phyloP scores from a whole-genome alignment of 495 filamentous ascomycete species.

The Trichoderma reesei region DNA sequence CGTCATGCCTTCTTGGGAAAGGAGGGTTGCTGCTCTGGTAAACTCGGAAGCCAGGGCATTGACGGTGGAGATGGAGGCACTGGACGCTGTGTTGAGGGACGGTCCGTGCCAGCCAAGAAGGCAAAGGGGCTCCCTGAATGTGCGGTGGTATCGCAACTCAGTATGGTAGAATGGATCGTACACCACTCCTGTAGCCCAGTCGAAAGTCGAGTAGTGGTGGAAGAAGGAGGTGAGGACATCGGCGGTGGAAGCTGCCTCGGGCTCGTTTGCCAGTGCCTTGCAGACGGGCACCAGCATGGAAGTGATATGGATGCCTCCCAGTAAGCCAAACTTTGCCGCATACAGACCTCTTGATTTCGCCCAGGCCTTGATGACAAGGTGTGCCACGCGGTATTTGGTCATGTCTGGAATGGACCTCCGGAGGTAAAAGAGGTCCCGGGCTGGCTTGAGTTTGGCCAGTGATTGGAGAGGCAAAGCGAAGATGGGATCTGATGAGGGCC shows the following conservation, averaged over 20 bases:
- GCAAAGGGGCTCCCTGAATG: slow-evolving; percentile 43
- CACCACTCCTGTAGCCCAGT: slow-evolving; percentile 38
- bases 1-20: slow-evolving; percentile 22
- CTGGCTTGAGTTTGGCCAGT: slow-evolving; percentile 44
- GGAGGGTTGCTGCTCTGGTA: slow-evolving; percentile 25
- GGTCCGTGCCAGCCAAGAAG: slow-evolving; percentile 46
- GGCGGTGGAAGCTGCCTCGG: slow-evolving; percentile 22
- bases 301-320: slow-evolving; percentile 49
- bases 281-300: slow-evolving; percentile 42
- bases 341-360: slow-evolving; percentile 46
- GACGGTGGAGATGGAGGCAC: slow-evolving; percentile 37
- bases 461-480: slow-evolving; percentile 39
- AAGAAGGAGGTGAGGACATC: slow-evolving; percentile 45
- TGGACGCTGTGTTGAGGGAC: slow-evolving; percentile 41
- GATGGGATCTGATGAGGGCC: slow-evolving; percentile 30
- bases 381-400: slow-evolving; percentile 39
- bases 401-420: slow-evolving; percentile 42
- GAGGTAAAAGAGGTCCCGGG: slow-evolving; percentile 46
- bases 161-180: slow-evolving; percentile 44
- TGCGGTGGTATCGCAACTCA: slow-evolving; percentile 35
- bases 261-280: slow-evolving; percentile 32
- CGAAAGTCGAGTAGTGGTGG: slow-evolving; percentile 45
- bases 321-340: slow-evolving; percentile 45
- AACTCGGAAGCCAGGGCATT: slow-evolving; percentile 41
- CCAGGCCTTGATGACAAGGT: slow-evolving; percentile 45